Evolutionary conservation across 1,284 basidiomycete genomes (phyloP).

Genomic region (Tilletia indica): DNA sequence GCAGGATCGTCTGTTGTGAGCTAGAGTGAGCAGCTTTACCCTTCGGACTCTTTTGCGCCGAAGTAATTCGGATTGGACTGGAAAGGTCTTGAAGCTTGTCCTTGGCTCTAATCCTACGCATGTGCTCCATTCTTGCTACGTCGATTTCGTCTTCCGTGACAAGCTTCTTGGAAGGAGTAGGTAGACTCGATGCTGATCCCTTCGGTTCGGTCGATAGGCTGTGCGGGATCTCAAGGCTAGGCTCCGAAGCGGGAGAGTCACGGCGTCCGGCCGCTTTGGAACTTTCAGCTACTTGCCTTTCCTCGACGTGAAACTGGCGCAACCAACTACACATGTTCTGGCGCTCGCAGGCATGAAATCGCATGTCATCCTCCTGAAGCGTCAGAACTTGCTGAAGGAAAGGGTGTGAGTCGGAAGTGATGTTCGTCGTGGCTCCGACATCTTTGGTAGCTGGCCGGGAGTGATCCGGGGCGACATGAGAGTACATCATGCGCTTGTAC

Average conservation of each 20-base stretch:
- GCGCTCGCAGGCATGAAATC: slow-evolving; percentile 89
- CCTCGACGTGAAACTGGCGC: neutral
- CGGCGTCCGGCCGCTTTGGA: neutral
- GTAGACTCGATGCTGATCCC: slow-evolving; percentile 25
- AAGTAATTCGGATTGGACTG: neutral
- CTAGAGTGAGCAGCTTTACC: too few relatives aligned
- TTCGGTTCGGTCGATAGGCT: neutral
- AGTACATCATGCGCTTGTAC: slow-evolving; percentile 75
- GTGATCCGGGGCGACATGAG: slow-evolving; percentile 57
- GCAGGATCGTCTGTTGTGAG: slow-evolving; percentile 22
- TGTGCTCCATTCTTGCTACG: neutral
- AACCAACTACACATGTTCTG: slow-evolving; percentile 65
- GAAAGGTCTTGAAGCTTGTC: neutral
- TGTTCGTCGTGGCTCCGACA: neutral
- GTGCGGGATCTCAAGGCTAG: too few relatives aligned
- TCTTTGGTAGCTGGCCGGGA: neutral
- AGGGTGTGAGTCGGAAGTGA: slow-evolving; percentile 58
- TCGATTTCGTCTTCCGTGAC: slow-evolving; percentile 21
- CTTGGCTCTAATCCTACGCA: neutral
- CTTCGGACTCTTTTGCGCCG: too few relatives aligned
- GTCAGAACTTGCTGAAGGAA: slow-evolving; percentile 69
- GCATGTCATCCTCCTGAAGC: slow-evolving; percentile 63
- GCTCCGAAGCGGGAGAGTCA: neutral
- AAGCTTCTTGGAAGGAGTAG: neutral
- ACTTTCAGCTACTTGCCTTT: neutral